Conservation (phyloP, 2,329 filamentous ascomycete species). For the Knoxdaviesia proteae region DNA sequence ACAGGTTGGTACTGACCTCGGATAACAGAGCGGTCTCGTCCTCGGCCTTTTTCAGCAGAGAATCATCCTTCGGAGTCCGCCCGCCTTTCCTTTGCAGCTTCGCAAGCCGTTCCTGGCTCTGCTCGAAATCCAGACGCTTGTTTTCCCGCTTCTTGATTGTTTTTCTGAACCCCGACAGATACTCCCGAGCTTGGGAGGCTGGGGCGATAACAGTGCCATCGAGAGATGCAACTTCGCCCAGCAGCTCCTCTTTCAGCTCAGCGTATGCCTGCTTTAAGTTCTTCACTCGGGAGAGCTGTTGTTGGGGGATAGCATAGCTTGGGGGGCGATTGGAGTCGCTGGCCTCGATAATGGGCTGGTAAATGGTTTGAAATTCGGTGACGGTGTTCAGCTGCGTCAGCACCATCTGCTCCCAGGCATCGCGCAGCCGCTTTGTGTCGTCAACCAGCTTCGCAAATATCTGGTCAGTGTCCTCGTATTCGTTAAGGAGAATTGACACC, state of each 20-base stretch:
- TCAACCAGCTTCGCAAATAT: conserved; percentile 59
- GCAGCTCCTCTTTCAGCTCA: conserved; percentile 50
- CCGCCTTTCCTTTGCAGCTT: conserved; percentile 49
- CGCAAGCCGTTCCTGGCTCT: conserved; percentile 50
- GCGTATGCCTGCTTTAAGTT: conserved; percentile 45
- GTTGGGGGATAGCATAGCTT: conserved; percentile 37
- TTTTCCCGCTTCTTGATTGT: conserved; percentile 73
- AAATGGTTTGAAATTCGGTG: conserved; percentile 49
- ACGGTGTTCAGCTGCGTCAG: conserved; percentile 45
- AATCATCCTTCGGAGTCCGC: conserved; percentile 53
- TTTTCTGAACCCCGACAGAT: conserved; percentile 53
- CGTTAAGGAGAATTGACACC: conserved; percentile 51
- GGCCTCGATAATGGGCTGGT: conserved; percentile 54
- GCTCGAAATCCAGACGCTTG: conserved; percentile 63
- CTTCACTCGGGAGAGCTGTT: conserved; percentile 41
- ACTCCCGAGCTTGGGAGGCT: conserved; percentile 46
- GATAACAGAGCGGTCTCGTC: conserved; percentile 43
- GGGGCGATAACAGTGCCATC: conserved; percentile 50
- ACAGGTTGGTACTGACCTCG: conserved; percentile 24
- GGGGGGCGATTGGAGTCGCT: conserved; percentile 32
- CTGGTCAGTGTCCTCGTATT: conserved; percentile 63
- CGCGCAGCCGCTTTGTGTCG: conserved; percentile 54
- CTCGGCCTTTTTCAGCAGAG: conserved; percentile 49
- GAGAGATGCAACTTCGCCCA: conserved; percentile 50
- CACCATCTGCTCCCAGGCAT: conserved; percentile 56